Evolutionary conservation across 495 filamentous ascomycete species (phyloP).

Genomic region (Aspergillus diversus): DNA sequence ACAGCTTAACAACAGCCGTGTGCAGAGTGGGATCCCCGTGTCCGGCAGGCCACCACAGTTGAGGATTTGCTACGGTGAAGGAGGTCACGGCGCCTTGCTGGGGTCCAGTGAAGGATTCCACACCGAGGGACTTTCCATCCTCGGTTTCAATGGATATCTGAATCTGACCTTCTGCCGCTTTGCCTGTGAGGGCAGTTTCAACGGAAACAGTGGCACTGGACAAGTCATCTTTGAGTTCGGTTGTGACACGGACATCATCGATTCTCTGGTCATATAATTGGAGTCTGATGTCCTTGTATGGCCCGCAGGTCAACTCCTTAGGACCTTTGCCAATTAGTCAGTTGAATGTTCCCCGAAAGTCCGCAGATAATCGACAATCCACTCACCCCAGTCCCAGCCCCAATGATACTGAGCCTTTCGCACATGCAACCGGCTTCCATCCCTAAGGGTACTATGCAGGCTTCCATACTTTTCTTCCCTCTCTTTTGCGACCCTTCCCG

Average conservation of each 20-base stretch:
- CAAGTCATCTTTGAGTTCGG: conserved; percentile 3
- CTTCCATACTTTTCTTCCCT: not conserved
- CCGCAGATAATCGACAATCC: too few species aligned
- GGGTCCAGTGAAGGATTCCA: not conserved
- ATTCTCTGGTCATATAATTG: conserved; percentile 1
- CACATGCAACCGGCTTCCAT: conserved; percentile 8
- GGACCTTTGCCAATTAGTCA: too few species aligned
- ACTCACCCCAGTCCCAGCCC: conserved; percentile 12
- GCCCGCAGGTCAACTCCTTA: conserved; percentile 4
- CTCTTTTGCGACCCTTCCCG: conserved; percentile 2
- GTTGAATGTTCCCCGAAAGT: too few species aligned
- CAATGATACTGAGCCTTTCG: conserved; percentile 11
- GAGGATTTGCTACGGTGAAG: not conserved
- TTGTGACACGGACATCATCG: not conserved
- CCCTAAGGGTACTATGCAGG: not conserved
- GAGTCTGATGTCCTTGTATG: conserved; percentile 9
- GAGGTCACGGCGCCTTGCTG: not conserved
- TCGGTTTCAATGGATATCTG: not conserved
- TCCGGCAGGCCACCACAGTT: not conserved
- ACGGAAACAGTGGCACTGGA: not conserved
- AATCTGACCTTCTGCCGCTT: not conserved
- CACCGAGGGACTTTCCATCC: not conserved
- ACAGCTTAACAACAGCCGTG: not conserved
- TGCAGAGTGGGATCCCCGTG: not conserved
- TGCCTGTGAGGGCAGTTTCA: not conserved